These are phyloP conservation scores for Aspergillus floridensis DNA, from an alignment of 2,329 filamentous ascomycete genomes.

Conservation along the genomic window DNA sequence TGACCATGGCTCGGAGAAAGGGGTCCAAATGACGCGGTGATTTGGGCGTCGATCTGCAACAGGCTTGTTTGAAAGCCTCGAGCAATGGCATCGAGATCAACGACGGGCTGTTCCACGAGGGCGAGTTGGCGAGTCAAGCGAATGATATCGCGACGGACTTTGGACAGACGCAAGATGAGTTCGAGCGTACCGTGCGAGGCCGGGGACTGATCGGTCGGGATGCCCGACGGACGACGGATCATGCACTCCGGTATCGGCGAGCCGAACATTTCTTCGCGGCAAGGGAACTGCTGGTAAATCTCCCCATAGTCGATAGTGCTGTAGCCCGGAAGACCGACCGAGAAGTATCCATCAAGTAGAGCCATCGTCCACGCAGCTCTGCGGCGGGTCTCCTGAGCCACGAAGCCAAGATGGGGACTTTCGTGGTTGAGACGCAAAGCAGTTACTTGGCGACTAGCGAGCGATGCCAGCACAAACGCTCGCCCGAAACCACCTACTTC, in stretches of 20 bases:
- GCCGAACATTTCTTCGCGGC: conserved; percentile 1
- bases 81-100: neutral
- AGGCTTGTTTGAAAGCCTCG: neutral
- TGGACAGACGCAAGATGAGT: neutral
- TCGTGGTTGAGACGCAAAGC: neutral
- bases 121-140: neutral
- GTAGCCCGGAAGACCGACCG: too few relatives aligned
- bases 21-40: neutral
- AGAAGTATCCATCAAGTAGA: too few relatives aligned
- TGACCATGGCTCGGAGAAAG: neutral
- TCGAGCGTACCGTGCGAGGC: neutral
- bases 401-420: neutral
- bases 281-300: conserved; percentile 1
- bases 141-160: neutral
- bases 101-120: neutral
- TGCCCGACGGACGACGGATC: too few relatives aligned
- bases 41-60: neutral
- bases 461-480: neutral
- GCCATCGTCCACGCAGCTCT: conserved; percentile 3
- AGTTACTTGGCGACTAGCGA: neutral
- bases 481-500: neutral
- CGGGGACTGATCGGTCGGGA: neutral
- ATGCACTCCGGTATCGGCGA: neutral
- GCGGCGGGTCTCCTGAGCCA: neutral
- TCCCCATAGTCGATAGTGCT: neutral